Base-by-base conservation (phyloP, 352 stramenopile genomes). In the Phytopythium cucurbitacearum region DNA sequence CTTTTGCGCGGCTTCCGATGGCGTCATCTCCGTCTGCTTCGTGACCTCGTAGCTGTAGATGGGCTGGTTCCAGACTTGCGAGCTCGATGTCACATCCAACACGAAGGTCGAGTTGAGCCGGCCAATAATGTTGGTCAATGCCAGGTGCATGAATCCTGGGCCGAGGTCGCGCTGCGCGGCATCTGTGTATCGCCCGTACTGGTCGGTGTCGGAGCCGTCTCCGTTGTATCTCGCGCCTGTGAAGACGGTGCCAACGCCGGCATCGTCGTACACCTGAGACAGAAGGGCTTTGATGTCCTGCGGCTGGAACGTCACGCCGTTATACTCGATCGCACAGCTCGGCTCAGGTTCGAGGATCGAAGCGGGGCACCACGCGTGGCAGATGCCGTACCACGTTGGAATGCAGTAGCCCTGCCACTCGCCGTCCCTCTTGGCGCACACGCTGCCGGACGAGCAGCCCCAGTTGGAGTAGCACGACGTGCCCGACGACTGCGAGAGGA, bases 21-120 rank as follows among this genome's bases (percentile, higher is more conserved):
- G 56, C 11, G 62, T 55, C 48, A 82, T 57, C 40, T 79, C 64
- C 12, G 50, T 57, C 54, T 67, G 47, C 33, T 73, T 58, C 13
- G 56, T 16, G 16, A 82, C 53, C 38, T 71, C 51, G 53, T 78
- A 80, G 48, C 69, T 67, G 39, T 71, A 62, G 40, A 89, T 64
- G 7, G 76, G 76, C 50, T 85, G 72, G 65, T 89, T 87, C 73
- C 76, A 87, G n/a, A 87, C 75, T 49, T 76, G 49, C 0, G 45
- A 36, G 21, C 61, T 65, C 3, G 65, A 59, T 1, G 53, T 49
- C 1, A 77, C 62, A 43, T 88, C 77, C 4, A 70, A 51, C 1
- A 88, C 51, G 52, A 85, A 82, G 1, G 63, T 50, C 9, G 56
- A 2, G 11, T 73, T 72, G 13, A 73, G 56, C 7, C 61, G 63